Conservation (phyloP, 345 rosid species). For the Heritiera fomes region DNA sequence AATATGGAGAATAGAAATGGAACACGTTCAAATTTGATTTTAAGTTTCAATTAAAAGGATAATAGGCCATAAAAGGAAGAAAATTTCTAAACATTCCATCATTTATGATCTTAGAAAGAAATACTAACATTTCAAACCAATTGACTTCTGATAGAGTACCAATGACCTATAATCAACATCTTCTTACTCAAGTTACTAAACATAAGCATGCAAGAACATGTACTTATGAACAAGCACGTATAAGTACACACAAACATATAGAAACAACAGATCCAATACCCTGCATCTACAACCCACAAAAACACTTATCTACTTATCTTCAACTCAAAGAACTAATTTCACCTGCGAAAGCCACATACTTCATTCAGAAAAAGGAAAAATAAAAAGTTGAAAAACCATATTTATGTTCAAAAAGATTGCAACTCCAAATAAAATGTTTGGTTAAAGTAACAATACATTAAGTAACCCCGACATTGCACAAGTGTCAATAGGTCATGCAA, state of each 20-base stretch:
- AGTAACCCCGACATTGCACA: conserved; percentile 89
- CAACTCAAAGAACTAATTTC: conserved; percentile 1
- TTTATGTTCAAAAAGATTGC: background rate
- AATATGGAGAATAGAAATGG: background rate
- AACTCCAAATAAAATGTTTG: conserved; percentile 19
- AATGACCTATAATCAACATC: conserved; percentile 1
- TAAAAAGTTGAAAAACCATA: background rate
- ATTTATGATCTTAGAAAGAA: background rate
- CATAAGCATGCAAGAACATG: background rate
- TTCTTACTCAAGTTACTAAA: background rate
- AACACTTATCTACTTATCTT: background rate
- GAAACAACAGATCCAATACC: conserved; percentile 4
- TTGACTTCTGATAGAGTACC: background rate
- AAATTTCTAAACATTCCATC: background rate
- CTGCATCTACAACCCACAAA: conserved; percentile 1
- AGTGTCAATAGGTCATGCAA: conserved; percentile 53
- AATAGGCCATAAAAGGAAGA: background rate
- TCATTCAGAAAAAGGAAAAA: background rate
- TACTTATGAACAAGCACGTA: background rate
- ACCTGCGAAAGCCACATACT: background rate
- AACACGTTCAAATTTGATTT: background rate
- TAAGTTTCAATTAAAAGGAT: background rate
- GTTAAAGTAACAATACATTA: conserved; percentile 56
- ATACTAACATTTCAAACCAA: background rate
- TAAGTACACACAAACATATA: background rate